Conservation (phyloP, 2,329 filamentous ascomycete species). For the Alternaria panax region DNA sequence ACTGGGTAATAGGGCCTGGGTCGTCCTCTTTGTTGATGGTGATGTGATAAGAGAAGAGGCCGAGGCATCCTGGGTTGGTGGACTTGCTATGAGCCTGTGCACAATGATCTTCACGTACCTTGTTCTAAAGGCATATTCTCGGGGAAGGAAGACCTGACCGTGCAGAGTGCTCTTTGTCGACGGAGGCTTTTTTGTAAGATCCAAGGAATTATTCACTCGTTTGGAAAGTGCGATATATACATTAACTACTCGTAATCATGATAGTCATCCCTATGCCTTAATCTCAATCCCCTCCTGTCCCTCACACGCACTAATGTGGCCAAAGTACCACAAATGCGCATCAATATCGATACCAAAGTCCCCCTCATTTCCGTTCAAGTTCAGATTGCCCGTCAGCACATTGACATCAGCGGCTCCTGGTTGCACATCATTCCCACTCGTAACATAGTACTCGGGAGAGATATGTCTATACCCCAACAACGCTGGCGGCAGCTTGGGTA, state of each 20-base stretch:
- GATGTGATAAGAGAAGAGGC: conserved; percentile 3
- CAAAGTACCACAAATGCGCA: conserved; percentile 50
- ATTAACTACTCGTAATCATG: background rate
- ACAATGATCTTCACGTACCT: conserved; percentile 3
- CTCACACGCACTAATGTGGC: conserved; percentile 43
- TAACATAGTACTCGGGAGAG: conserved; percentile 70
- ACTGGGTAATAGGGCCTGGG: conserved; percentile 1
- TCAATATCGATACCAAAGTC: conserved; percentile 35
- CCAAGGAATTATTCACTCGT: no score
- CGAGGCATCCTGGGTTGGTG: conserved; percentile 4
- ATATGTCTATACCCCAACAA: conserved; percentile 69
- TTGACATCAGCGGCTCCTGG: conserved; percentile 33
- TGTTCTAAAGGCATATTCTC: background rate
- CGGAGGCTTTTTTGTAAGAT: no score
- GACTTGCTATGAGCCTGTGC: conserved; percentile 5
- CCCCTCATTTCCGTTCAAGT: conserved; percentile 41
- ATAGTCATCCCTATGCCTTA: conserved; percentile 10
- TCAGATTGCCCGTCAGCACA: conserved; percentile 27
- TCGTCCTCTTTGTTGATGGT: conserved; percentile 5
- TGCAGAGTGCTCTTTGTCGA: no score
- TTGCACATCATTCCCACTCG: conserved; percentile 28
- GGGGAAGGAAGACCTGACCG: background rate
- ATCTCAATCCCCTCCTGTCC: conserved; percentile 37
- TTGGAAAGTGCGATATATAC: background rate
- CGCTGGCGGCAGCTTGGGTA: conserved; percentile 71